Evolutionary conservation across 495 filamentous ascomycete species (phyloP).

Genomic region (Astrocystis sublimbata): DNA sequence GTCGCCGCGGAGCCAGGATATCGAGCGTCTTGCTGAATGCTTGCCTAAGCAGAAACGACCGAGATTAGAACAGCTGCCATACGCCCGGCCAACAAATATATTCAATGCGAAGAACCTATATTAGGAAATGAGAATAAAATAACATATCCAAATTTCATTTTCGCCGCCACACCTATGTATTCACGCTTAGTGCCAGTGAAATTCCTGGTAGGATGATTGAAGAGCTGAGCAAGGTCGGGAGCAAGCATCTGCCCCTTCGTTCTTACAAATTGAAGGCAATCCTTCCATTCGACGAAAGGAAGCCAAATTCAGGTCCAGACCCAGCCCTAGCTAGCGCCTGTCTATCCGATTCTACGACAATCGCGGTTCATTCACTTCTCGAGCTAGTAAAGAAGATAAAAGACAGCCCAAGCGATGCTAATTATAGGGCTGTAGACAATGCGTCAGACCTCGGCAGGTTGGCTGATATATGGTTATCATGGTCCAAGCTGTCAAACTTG

Average conservation of each 20-base stretch:
- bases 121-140: no score
- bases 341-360: slow-evolving; percentile 27
- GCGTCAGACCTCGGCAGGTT: slow-evolving; percentile 25
- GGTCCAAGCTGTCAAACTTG: slow-evolving; percentile 30
- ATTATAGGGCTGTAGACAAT: slow-evolving; percentile 15
- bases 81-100: no score
- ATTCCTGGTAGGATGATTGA: slow-evolving; percentile 1
- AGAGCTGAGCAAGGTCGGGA: background rate
- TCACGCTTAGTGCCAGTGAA: slow-evolving; percentile 15
- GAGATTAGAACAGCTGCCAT: no score
- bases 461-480: slow-evolving; percentile 32
- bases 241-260: slow-evolving; percentile 22
- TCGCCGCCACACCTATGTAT: slow-evolving; percentile 24
- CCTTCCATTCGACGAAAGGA: slow-evolving; percentile 30
- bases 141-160: no score
- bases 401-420: slow-evolving; percentile 2
- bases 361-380: slow-evolving; percentile 27
- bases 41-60: no score
- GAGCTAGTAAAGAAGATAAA: slow-evolving; percentile 20
- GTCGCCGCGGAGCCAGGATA: no score
- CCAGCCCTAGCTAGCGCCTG: background rate
- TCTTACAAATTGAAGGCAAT: slow-evolving; percentile 7
- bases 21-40: no score
- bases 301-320: background rate
- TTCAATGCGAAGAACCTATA: no score